Evolutionary conservation across 169 alveolate genomes (phyloP).

Genomic region (Nephromyces sp.): DNA sequence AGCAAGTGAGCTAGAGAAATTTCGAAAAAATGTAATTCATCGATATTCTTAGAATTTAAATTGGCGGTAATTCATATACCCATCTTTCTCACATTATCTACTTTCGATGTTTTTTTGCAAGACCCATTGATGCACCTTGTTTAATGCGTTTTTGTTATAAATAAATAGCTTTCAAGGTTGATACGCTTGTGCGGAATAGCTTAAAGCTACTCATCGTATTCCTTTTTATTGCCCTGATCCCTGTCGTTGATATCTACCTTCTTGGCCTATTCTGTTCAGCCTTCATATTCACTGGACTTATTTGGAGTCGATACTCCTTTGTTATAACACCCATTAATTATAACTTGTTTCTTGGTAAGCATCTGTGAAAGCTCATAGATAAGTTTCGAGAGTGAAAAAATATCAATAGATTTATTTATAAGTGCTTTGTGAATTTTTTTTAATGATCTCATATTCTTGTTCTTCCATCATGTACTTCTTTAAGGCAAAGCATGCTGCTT

Average conservation of each 20-base stretch:
- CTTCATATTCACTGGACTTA: conserved; percentile 56
- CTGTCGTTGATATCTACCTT: not conserved
- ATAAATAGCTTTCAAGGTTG: too few species aligned
- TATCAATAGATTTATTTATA: too few species aligned
- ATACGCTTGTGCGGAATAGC: not conserved
- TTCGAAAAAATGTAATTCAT: not conserved
- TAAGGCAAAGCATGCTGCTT: too few species aligned
- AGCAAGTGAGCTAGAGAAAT: conserved; percentile 43
- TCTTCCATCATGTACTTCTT: too few species aligned
- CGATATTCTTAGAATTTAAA: not conserved
- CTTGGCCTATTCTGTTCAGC: conserved; percentile 36
- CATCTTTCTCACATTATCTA: not conserved
- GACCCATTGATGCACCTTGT: not conserved
- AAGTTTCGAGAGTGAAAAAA: too few species aligned
- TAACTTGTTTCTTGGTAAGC: conserved; percentile 49
- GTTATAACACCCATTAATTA: conserved; percentile 59
- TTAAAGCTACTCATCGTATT: not conserved
- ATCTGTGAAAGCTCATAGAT: too few species aligned
- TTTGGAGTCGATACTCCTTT: conserved; percentile 60
- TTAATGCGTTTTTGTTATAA: not conserved
- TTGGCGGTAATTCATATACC: not conserved
- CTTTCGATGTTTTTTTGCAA: not conserved
- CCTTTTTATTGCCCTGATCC: not conserved
- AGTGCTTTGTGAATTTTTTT: too few species aligned
- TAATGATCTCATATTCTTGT: too few species aligned